Evolutionary conservation across 2,329 filamentous ascomycete species (phyloP).

Genomic region (Coniochaeta prunicola): DNA sequence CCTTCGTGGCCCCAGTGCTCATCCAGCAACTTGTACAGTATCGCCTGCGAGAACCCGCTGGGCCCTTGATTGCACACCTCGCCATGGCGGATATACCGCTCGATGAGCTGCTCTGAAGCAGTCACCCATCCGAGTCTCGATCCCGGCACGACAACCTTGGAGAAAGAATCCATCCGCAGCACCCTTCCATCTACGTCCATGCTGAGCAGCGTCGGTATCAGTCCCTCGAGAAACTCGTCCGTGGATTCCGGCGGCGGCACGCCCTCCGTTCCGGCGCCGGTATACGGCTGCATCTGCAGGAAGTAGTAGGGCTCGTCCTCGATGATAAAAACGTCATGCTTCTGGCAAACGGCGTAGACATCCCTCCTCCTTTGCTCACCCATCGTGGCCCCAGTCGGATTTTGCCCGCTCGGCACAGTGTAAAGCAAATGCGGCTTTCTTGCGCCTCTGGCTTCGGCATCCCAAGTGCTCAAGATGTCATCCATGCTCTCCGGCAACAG

Average conservation of each 20-base stretch:
- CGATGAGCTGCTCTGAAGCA: constrained; percentile 74
- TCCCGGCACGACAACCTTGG: constrained; percentile 81
- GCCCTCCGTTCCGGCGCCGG: constrained; percentile 40
- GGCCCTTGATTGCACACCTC: constrained; percentile 84
- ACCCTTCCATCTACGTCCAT: constrained; percentile 84
- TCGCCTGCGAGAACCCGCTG: constrained; percentile 73
- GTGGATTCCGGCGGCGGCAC: constrained; percentile 52
- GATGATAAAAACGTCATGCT: constrained; percentile 79
- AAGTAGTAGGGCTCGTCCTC: constrained; percentile 97
- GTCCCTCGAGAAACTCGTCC: constrained; percentile 64
- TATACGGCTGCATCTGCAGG: constrained; percentile 77
- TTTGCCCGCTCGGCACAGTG: constrained; percentile 71
- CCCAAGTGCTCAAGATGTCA: constrained; percentile 42
- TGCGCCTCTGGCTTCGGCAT: constrained; percentile 29
- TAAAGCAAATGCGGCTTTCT: constrained; percentile 50
- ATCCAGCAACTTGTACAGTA: constrained; percentile 84
- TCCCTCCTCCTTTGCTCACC: constrained; percentile 57
- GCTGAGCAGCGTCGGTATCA: constrained; percentile 70
- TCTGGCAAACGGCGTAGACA: constrained; percentile 71
- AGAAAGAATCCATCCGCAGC: constrained; percentile 86
- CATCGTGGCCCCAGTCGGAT: constrained; percentile 84
- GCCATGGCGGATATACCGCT: constrained; percentile 73
- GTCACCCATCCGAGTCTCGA: constrained; percentile 84
- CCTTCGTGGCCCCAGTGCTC: constrained; percentile 90
- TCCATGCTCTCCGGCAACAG: constrained; percentile 46